These are phyloP conservation scores for Fagus crenata DNA, from an alignment of 306 rosid species.

Conservation along the genomic window DNA sequence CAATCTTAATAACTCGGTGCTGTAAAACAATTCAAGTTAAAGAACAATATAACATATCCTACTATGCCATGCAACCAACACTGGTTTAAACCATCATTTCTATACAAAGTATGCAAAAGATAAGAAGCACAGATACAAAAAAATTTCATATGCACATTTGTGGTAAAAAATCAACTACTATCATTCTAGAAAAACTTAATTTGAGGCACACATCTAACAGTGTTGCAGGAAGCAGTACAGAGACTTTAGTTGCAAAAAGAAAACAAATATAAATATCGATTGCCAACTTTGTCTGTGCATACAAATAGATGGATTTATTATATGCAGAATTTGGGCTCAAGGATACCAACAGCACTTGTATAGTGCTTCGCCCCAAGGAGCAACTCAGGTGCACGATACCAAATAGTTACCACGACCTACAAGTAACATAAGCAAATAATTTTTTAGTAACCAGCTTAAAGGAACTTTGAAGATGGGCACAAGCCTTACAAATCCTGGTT, in stretches of 20 bases:
- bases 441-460: conserved; percentile 18
- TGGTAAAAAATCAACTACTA: too few relatives aligned
- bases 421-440: conserved; percentile 19
- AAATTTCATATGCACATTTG: too few relatives aligned
- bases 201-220: too few relatives aligned
- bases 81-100: neutral
- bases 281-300: too few relatives aligned
- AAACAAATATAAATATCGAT: too few relatives aligned
- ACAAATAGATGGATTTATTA: conserved; percentile 9
- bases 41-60: neutral
- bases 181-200: too few relatives aligned
- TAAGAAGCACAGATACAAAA: neutral
- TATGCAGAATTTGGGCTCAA: conserved; percentile 17
- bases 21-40: neutral
- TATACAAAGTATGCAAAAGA: neutral
- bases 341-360: conserved; percentile 99
- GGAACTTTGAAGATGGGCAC: conserved; percentile 9
- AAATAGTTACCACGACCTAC: conserved; percentile 98
- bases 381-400: conserved; percentile 99
- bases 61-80: neutral
- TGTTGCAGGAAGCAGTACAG: too few relatives aligned
- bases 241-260: too few relatives aligned
- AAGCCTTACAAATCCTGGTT: conserved; percentile 15
- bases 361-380: conserved; percentile 99
- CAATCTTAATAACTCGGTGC: neutral